phyloP scores from a whole-genome alignment of 768 basidiomycete genomes.

The Amanita phalloides region DNA sequence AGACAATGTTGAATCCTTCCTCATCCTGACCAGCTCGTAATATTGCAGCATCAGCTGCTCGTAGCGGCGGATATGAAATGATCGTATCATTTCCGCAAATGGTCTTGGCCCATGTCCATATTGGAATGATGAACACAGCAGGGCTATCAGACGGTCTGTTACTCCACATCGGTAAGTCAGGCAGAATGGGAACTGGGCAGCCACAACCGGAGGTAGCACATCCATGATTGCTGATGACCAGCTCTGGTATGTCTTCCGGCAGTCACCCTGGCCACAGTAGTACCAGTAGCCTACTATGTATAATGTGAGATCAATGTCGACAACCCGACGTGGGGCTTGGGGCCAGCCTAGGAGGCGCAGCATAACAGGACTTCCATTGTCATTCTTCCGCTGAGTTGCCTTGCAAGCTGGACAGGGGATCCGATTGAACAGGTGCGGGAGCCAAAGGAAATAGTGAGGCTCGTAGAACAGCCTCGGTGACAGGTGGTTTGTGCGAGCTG shows the following conservation, averaged over 20 bases:
- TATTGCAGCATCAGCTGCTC: slow-evolving; percentile 8
- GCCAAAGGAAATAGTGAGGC: slow-evolving; percentile 9
- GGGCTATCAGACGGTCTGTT: slow-evolving; percentile 8
- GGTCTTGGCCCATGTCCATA: slow-evolving; percentile 16
- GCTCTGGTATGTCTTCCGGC: slow-evolving; percentile 1
- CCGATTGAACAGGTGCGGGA: slow-evolving; percentile 8
- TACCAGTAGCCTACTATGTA: slow-evolving; percentile 10
- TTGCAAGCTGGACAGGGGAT: slow-evolving; percentile 11
- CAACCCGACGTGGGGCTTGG: slow-evolving; percentile 7
- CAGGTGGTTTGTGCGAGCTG: background rate
- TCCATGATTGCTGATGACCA: slow-evolving; percentile 3
- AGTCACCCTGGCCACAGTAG: slow-evolving; percentile 3
- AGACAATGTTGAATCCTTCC: slow-evolving; percentile 7
- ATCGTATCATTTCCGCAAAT: slow-evolving; percentile 12
- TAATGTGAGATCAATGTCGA: slow-evolving; percentile 8
- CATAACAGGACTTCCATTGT: slow-evolving; percentile 5
- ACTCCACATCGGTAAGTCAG: slow-evolving; percentile 14
- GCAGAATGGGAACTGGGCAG: slow-evolving; percentile 12
- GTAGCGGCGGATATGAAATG: slow-evolving; percentile 11
- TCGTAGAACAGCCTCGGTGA: slow-evolving; percentile 5
- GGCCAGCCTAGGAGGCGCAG: slow-evolving; percentile 8
- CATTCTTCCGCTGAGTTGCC: slow-evolving; percentile 2
- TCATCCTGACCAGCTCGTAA: background rate
- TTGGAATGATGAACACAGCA: slow-evolving; percentile 12
- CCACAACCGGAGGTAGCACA: slow-evolving; percentile 6